Base-by-base conservation (phyloP, 768 basidiomycete genomes). In the Butyriboletus loyo region DNA sequence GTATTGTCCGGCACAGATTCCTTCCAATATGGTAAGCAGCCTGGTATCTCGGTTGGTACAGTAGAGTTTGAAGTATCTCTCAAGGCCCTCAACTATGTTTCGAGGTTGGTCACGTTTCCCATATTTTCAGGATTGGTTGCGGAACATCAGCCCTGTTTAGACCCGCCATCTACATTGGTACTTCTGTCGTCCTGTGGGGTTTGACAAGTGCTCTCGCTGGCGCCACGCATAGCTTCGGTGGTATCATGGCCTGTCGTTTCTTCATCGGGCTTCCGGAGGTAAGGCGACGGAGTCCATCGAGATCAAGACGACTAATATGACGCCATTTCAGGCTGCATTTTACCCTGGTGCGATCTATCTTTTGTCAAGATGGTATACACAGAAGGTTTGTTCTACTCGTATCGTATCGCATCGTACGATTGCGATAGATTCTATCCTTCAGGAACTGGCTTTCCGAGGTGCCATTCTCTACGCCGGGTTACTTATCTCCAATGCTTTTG, bases 381-480 rank as follows among this genome's bases (percentile, higher is more conserved):
- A 57, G 14, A 65, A 59, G 45, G 65, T 65, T 22, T 14, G 44
- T 25, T 5, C 2, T 10, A 6, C 17, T 2, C n/a, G n/a, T n/a
- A n/a, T 19, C 4, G 17, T n/a, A 2, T 30, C 32, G 22, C 3
- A 1, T 30, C 24, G 4, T 48, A 24, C 4, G n/a, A 15, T 41
- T 10, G 8, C 3, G 3, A 32, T 22, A 7, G 6, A 49, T 31
- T 19, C 4, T 11, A 42, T 22, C 30, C 0, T 34, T 1, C 31
- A 85, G 82, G 84, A 87, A 70, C 68, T 86, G 17, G 81, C 84
- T 2, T 80, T 87, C 49, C 78, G 85, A 35, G 78, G 78, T 11
- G 82, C 83, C 2, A 73, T 86, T 40, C 72, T 88, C 5, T 85
- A 79, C 60, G 73, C 75, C 1, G 84, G 84, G 7, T 61, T 81